Base-by-base conservation (phyloP, 768 basidiomycete genomes). In the Boletus reticulatus region DNA sequence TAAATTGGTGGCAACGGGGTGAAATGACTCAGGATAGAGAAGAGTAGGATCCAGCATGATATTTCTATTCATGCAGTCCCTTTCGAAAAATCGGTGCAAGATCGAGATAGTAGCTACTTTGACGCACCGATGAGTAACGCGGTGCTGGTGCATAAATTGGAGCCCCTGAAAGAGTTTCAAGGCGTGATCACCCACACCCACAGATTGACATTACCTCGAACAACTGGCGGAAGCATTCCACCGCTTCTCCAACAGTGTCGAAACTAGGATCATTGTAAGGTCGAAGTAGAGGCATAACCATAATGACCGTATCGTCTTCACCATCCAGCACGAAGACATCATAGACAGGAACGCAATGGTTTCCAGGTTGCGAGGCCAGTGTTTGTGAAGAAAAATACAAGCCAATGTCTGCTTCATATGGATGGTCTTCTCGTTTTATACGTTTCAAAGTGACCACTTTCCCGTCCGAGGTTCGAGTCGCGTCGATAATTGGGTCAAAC, bases 221-320 rank as follows among this genome's bases (percentile, higher is more conserved):
- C 4, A 68, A 32, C 31, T 75, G 71, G 4, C 61, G 55, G 48
- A 73, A 59, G 34, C 68, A 70, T 9, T 69, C 68, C 20, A 54
- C 27, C 0, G 10, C 57, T 31, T 58, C 55, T 19, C 55, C 55
- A 17, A 57, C 4, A 4, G 64, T 70, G 41, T 66, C 58, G 43
- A 74, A 73, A 9, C 16, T 57, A 19, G 65, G 65, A 11, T 59
- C 36, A 10, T 61, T 48, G 48, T 60, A 68, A 4, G 22, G 19
- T 53, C 75, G 64, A 10, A 77, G 64, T 1, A 73, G 54, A 2
- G 76, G 77, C 69, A 73, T 75, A 19, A 71, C 64, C 22, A 73
- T 55, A 20, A 66, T 4, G 17, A 31, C 12, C 2, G 5, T 45
- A 31, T 31, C 29, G 3, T 45, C 44, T n/a, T 62, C 61, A 14